These are phyloP conservation scores for Mrakia blollopis DNA, from an alignment of 768 basidiomycete genomes.

Conservation along the genomic window DNA sequence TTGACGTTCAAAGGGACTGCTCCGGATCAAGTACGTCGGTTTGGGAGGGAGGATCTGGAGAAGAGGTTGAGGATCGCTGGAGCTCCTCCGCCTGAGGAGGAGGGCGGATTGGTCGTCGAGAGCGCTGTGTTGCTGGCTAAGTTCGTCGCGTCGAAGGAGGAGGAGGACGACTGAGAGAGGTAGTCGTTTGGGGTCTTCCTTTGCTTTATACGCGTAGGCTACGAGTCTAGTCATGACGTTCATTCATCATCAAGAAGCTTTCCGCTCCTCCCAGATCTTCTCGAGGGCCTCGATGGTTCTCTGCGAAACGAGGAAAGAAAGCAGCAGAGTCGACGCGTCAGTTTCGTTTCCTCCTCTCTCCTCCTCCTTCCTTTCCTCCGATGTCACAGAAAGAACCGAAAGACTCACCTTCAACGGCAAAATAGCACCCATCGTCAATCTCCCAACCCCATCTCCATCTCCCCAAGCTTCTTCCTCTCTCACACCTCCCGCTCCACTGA, in stretches of 20 bases:
- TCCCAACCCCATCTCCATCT: conserved; percentile 26
- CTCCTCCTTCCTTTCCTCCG: not conserved
- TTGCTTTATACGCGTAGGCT: too few relatives aligned
- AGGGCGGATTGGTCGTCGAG: not conserved
- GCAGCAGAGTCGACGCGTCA: not conserved
- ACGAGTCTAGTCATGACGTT: not conserved
- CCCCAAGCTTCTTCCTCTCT: conserved; percentile 14
- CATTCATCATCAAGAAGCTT: not conserved
- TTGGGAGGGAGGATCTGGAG: not conserved
- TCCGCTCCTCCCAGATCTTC: conserved; percentile 13
- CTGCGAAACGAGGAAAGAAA: conserved; percentile 2
- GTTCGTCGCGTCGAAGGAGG: not conserved
- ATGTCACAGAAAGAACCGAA: too few relatives aligned
- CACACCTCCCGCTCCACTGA: conserved; percentile 1
- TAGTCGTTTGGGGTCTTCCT: too few relatives aligned
- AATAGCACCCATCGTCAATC: conserved; percentile 23
- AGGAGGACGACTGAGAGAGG: not conserved
- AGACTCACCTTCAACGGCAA: conserved; percentile 23
- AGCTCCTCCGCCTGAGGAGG: not conserved
- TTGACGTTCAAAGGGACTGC: too few relatives aligned
- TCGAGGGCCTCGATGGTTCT: conserved; percentile 23
- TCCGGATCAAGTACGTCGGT: too few relatives aligned
- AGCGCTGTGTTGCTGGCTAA: not conserved
- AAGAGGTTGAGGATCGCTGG: conserved; percentile 1
- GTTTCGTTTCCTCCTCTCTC: not conserved